Evolutionary conservation across 2,329 filamentous ascomycete genomes (phyloP).

Genomic region (Albifimbria verrucaria): DNA sequence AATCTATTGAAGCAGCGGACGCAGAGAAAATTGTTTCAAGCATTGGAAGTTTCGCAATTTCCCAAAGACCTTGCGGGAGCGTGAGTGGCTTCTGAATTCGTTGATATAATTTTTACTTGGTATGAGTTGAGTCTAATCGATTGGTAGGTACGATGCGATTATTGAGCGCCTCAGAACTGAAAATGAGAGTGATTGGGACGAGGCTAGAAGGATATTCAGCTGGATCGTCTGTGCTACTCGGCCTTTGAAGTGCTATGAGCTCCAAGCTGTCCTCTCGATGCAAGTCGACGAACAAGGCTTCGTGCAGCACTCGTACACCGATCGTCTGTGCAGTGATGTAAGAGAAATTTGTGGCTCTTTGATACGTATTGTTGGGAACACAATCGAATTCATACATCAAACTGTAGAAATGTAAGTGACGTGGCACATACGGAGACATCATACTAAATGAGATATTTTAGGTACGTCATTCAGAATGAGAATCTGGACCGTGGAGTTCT

Average conservation of each 20-base stretch:
- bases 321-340: constrained; percentile 19
- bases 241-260: constrained; percentile 36
- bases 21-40: neutral
- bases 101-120: neutral
- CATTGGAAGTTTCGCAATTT: constrained; percentile 7
- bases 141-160: constrained; percentile 24
- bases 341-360: constrained; percentile 33
- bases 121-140: neutral
- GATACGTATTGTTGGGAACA: constrained; percentile 27
- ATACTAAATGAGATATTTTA: neutral
- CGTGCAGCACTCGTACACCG: constrained; percentile 13
- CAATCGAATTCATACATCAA: constrained; percentile 34
- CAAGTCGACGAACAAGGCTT: constrained; percentile 5
- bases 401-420: constrained; percentile 30
- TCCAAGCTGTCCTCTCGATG: constrained; percentile 33
- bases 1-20: constrained; percentile 20
- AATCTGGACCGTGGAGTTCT: constrained; percentile 19
- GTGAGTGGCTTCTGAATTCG: constrained; percentile 10
- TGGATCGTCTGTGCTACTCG: constrained; percentile 38
- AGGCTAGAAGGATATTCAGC: constrained; percentile 28
- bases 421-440: neutral
- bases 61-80: neutral
- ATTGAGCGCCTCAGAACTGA: constrained; percentile 9
- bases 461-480: constrained; percentile 19
- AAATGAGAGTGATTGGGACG: constrained; percentile 12